Percentiles rank a stretch among this genome's conserved stretches.
Conservation (phyloP, 202 grass and related monocot species). For the Panicum virgatum region DNA sequence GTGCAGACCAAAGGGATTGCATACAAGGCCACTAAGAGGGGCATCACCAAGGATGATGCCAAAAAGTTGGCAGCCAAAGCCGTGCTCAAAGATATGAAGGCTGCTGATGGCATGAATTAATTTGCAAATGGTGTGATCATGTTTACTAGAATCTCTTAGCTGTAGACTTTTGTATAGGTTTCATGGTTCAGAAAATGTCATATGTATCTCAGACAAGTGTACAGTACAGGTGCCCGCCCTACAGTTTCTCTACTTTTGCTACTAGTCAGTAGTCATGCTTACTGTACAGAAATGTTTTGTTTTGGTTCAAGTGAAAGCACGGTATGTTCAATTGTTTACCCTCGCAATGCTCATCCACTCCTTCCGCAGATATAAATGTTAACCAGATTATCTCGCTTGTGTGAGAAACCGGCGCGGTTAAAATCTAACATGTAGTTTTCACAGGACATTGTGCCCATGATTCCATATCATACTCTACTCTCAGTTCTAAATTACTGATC, state of each 20-base stretch:
- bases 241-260: background rate
- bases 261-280: background rate
- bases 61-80: constrained; percentile 53
- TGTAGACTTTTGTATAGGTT: background rate
- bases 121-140: background rate
- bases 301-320: background rate
- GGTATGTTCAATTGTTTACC: background rate
- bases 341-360: too few relatives aligned
- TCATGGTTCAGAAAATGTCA: background rate
- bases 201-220: background rate
- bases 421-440: too few relatives aligned
- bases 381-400: too few relatives aligned
- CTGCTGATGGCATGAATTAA: background rate
- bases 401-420: too few relatives aligned
- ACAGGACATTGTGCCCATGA: too few relatives aligned
- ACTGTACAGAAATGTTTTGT: background rate
- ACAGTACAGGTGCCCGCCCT: background rate
- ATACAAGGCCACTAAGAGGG: constrained; percentile 38
- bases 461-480: too few relatives aligned
- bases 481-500: too few relatives aligned
- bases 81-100: constrained; percentile 49
- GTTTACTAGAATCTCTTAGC: background rate
- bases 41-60: constrained; percentile 38
- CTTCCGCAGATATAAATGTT: too few relatives aligned
- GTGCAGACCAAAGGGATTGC: constrained; percentile 37